Conservation (phyloP, 176 grass and related monocot genomes). For the Stipa capillata region DNA sequence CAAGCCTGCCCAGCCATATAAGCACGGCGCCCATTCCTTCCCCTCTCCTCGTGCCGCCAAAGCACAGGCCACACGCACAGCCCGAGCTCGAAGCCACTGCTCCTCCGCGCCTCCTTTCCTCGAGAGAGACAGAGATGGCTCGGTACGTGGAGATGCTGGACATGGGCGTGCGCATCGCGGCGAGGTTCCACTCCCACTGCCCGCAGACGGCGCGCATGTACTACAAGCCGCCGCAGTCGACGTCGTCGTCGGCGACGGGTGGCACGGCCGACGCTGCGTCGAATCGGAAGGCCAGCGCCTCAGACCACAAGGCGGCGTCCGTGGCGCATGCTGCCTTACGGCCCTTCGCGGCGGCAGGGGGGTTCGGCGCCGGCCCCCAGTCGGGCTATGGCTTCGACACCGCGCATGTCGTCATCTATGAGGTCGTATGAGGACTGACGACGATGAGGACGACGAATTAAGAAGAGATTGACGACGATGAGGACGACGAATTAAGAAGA, state of each 20-base stretch:
- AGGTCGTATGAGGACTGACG: neutral
- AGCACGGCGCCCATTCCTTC: neutral
- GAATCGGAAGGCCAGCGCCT: neutral
- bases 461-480: neutral
- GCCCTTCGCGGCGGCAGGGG: neutral
- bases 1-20: neutral
- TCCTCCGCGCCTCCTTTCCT: neutral
- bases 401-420: constrained; percentile 24
- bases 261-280: too few relatives aligned
- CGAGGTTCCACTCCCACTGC: constrained; percentile 73
- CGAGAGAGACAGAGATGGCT: constrained; percentile 9
- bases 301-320: neutral
- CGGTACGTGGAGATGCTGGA: constrained; percentile 67
- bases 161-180: constrained; percentile 52
- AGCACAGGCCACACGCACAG: neutral
- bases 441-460: too few relatives aligned
- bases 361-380: neutral
- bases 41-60: neutral
- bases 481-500: too few relatives aligned
- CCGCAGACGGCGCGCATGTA: constrained; percentile 73
- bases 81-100: neutral
- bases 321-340: neutral
- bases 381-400: neutral
- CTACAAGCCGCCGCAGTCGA: constrained; percentile 66
- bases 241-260: neutral